A percentile compares a stretch with the other conserved stretches of the same genome.
Conservation (phyloP, 805 yeast species). For the Pichia kluyveri region DNA sequence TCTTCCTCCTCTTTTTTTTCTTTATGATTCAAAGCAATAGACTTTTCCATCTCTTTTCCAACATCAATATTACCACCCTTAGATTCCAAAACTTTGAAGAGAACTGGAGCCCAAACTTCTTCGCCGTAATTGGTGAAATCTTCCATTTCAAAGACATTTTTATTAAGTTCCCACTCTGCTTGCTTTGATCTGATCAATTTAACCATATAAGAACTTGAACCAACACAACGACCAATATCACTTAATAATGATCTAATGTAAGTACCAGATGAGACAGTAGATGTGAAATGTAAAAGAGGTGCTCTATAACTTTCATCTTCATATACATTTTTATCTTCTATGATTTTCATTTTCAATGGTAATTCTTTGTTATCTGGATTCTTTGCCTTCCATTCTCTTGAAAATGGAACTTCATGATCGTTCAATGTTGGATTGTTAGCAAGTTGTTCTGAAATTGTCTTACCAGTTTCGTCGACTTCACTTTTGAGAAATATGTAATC, state of each 20-base stretch:
- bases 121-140: conserved; percentile 58
- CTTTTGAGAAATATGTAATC: conserved; percentile 38
- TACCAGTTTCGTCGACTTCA: conserved; percentile 39
- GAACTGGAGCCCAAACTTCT: conserved; percentile 60
- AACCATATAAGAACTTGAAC: conserved; percentile 83
- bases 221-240: conserved; percentile 77
- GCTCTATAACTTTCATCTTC: conserved; percentile 38
- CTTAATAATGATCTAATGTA: conserved; percentile 85
- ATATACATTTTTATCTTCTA: conserved; percentile 27
- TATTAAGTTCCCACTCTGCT: conserved; percentile 74
- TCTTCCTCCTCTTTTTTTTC: conserved; percentile 2
- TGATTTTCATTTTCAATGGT: conserved; percentile 30
- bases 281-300: conserved; percentile 63
- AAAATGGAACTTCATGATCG: conserved; percentile 53
- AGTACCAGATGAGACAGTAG: conserved; percentile 89
- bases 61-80: conserved; percentile 33
- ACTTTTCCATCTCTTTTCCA: conserved; percentile 27
- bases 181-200: conserved; percentile 65
- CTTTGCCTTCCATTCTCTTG: conserved; percentile 43
- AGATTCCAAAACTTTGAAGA: conserved; percentile 41
- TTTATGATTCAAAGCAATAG: conserved; percentile 14
- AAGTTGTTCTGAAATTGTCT: conserved; percentile 30
- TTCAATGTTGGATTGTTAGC: conserved; percentile 45
- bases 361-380: conserved; percentile 25
- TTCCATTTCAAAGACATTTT: conserved; percentile 55